Evolutionary conservation across 1,284 basidiomycete species (phyloP).

Genomic region (Boletellus deceptivus): DNA sequence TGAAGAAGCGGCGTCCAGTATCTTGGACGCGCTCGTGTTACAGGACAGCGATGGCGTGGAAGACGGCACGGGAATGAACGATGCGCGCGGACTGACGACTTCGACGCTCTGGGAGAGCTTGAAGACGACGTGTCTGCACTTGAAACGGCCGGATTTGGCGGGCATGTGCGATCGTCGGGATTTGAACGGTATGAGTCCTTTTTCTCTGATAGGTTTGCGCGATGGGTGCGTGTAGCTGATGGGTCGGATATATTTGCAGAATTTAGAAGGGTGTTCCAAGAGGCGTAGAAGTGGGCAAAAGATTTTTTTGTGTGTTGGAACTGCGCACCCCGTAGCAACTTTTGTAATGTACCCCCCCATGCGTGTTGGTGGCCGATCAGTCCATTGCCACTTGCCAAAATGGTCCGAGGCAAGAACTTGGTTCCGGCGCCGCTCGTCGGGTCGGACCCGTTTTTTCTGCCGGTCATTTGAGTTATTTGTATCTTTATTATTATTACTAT

Average conservation of each 20-base stretch:
- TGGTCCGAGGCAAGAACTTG: no score
- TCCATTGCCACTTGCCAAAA: no score
- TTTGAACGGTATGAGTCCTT: conserved; percentile 55
- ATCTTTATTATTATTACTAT: no score
- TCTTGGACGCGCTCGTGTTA: conserved; percentile 81
- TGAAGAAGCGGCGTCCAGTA: conserved; percentile 80
- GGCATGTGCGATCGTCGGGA: conserved; percentile 66
- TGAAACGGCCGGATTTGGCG: conserved; percentile 74
- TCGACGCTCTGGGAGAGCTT: conserved; percentile 83
- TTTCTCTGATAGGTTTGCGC: neutral
- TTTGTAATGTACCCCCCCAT: no score
- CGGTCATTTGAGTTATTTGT: no score
- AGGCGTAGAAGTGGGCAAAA: neutral
- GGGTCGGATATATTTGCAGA: conserved; percentile 5
- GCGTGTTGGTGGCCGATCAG: no score
- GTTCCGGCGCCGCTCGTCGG: no score
- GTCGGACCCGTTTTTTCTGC: no score
- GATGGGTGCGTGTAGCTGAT: neutral
- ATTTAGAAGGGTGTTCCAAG: conserved; percentile 16
- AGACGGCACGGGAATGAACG: conserved; percentile 46
- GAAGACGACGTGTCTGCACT: conserved; percentile 74
- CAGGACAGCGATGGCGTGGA: conserved; percentile 77
- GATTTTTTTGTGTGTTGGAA: no score
- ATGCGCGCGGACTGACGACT: conserved; percentile 70
- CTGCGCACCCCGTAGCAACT: no score